A percentile compares a stretch with the other conserved stretches of the same genome.
phyloP scores from a whole-genome alignment of 306 rosid species.

The Dalbergia cochinchinensis region DNA sequence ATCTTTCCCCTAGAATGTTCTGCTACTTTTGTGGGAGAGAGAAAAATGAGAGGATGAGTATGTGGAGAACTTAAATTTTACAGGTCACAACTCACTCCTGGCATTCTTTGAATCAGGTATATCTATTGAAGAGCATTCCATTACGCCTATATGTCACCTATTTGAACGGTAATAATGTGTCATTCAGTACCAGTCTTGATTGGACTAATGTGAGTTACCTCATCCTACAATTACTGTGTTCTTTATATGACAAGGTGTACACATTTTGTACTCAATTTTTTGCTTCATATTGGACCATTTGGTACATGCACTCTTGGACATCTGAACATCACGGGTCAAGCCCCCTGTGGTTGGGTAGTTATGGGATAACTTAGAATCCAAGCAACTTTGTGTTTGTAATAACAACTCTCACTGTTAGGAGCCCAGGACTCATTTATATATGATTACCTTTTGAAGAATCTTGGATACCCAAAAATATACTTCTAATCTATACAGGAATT shows the following conservation, averaged over 20 bases:
- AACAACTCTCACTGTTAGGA: background rate
- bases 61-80: background rate
- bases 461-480: background rate
- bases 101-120: constrained; percentile 61
- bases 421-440: background rate
- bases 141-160: constrained; percentile 72
- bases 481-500: background rate
- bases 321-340: constrained; percentile 18
- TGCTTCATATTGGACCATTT: constrained; percentile 19
- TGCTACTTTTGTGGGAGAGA: background rate
- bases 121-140: constrained; percentile 77
- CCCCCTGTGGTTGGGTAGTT: background rate
- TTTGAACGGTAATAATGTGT: constrained; percentile 58
- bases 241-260: background rate
- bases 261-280: background rate
- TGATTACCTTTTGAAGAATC: no score
- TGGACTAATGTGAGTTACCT: constrained; percentile 75
- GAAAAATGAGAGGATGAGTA: background rate
- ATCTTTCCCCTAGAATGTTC: background rate
- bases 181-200: constrained; percentile 67
- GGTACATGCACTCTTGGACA: constrained; percentile 13
- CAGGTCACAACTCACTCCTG: constrained; percentile 34
- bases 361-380: constrained; percentile 9
- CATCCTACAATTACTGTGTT: constrained; percentile 24
- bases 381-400: background rate